Evolutionary conservation across 2,329 filamentous ascomycete genomes (phyloP).

Genomic region (Exophiala dermatitidis): DNA sequence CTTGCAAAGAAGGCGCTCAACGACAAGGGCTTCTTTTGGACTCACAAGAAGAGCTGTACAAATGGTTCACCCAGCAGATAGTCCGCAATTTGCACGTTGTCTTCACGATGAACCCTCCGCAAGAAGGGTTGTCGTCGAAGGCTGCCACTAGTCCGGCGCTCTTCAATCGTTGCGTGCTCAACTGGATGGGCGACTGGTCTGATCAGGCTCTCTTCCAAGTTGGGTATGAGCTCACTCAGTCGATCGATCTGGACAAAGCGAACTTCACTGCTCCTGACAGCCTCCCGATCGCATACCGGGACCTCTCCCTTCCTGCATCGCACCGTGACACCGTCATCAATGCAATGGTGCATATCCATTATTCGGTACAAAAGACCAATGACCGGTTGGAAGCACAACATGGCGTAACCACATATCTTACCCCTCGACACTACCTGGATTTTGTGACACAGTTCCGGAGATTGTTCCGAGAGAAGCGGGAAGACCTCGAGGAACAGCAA

Average conservation of each 20-base stretch:
- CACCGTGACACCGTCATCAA: slow-evolving; percentile 93
- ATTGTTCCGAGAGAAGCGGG: slow-evolving; percentile 95
- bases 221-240: slow-evolving; percentile 86
- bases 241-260: slow-evolving; percentile 85
- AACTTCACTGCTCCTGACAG: slow-evolving; percentile 82
- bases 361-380: slow-evolving; percentile 88
- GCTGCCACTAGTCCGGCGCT: slow-evolving; percentile 94
- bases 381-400: slow-evolving; percentile 82
- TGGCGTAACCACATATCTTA: slow-evolving; percentile 85
- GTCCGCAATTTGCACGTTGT: slow-evolving; percentile 98
- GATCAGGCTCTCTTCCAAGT: slow-evolving; percentile 98
- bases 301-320: slow-evolving; percentile 72
- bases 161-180: slow-evolving; percentile 99
- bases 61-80: slow-evolving; percentile 99
- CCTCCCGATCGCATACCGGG: slow-evolving; percentile 86
- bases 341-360: slow-evolving; percentile 97
- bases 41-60: slow-evolving; percentile 98
- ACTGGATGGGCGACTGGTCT: slow-evolving; percentile 99
- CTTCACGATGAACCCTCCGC: slow-evolving; percentile 99
- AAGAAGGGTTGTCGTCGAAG: slow-evolving; percentile 89
- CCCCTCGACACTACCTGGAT: slow-evolving; percentile 92
- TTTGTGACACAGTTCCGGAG: slow-evolving; percentile 97
- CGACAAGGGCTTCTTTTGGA: slow-evolving; percentile 90
- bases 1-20: slow-evolving; percentile 96
- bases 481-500: slow-evolving; percentile 97